These are phyloP conservation scores for Eucalyptus decipiens DNA, from an alignment of 345 rosid species.

Conservation along the genomic window DNA sequence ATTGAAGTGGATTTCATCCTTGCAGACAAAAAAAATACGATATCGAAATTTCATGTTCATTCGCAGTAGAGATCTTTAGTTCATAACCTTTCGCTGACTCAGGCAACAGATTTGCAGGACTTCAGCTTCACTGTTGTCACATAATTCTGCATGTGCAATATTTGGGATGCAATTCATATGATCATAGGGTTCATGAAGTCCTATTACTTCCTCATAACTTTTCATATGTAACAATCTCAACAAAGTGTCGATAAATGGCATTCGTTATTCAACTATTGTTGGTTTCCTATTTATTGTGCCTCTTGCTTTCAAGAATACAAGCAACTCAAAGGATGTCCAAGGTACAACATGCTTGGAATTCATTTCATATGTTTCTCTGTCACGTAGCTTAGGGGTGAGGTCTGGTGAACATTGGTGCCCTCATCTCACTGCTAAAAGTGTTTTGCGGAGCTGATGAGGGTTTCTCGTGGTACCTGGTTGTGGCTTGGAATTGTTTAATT, in stretches of 20 bases:
- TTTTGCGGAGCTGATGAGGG: neutral
- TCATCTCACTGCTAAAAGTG: neutral
- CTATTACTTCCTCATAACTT: neutral
- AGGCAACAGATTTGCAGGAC: neutral
- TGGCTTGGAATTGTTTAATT: neutral
- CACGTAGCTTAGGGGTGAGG: neutral
- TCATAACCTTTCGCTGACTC: neutral
- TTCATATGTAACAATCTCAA: neutral
- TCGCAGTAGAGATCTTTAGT: neutral
- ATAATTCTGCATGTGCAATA: neutral
- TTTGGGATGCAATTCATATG: neutral
- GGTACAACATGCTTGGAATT: neutral
- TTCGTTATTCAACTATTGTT: neutral
- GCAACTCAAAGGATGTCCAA: neutral
- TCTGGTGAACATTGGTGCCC: neutral
- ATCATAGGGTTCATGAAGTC: neutral
- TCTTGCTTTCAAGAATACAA: neutral
- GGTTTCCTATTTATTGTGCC: neutral
- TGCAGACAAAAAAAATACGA: neutral
- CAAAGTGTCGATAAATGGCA: neutral
- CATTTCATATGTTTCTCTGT: neutral
- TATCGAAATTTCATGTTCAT: neutral
- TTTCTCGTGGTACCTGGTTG: neutral
- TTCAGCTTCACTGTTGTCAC: neutral
- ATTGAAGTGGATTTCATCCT: neutral